Conservation (phyloP, 768 basidiomycete genomes). For the Sarcomyxa edulis region DNA sequence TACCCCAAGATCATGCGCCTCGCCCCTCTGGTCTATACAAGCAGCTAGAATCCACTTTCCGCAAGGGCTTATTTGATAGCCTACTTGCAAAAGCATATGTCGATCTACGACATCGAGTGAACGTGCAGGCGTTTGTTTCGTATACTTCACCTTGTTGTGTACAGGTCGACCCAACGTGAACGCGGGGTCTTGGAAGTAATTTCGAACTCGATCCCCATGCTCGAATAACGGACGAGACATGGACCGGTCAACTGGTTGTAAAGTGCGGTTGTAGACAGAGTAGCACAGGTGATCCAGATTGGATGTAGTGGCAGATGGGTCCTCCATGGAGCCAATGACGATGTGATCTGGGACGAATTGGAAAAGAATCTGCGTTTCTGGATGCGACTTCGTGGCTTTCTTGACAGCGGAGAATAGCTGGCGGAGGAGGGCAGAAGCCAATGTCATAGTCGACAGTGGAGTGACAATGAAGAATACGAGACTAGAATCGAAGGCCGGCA, state of each 20-base stretch:
- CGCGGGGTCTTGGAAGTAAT: constrained; percentile 59
- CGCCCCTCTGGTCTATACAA: constrained; percentile 75
- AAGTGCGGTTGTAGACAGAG: constrained; percentile 70
- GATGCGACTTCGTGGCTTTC: constrained; percentile 43
- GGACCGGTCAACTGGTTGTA: constrained; percentile 51
- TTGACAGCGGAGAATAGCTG: constrained; percentile 62
- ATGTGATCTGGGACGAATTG: constrained; percentile 72
- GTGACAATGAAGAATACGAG: constrained; percentile 67
- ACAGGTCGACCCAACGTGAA: constrained; percentile 54
- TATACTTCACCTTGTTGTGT: constrained; percentile 22
- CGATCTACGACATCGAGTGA: constrained; percentile 40
- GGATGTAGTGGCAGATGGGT: constrained; percentile 32
- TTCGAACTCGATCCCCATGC: constrained; percentile 31
- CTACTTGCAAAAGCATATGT: constrained; percentile 66
- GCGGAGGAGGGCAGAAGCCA: constrained; percentile 63
- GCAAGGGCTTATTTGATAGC: constrained; percentile 59
- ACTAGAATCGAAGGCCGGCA: constrained; percentile 32
- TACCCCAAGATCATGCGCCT: constrained; percentile 62
- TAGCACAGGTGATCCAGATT: constrained; percentile 48
- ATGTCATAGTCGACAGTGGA: constrained; percentile 54
- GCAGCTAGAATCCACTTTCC: constrained; percentile 76
- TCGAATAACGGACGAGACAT: constrained; percentile 50
- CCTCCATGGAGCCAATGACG: constrained; percentile 42
- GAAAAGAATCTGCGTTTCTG: constrained; percentile 52
- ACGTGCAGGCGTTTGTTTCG: constrained; percentile 26